Evolutionary conservation across 768 basidiomycete genomes (phyloP).

Genomic region (Macrolepiota albuminosa): DNA sequence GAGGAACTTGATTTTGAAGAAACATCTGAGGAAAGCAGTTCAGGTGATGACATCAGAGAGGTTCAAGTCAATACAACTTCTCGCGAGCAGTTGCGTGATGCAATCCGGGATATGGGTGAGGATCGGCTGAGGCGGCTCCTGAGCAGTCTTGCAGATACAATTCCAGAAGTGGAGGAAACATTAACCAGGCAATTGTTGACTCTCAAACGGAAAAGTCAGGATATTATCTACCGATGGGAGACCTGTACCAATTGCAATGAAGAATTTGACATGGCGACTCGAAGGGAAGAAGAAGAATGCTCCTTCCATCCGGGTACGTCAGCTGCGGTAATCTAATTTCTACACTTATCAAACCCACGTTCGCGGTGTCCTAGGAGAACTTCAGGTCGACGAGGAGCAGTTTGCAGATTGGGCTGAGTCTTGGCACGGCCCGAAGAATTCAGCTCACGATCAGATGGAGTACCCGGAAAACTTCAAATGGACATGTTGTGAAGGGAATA

Average conservation of each 20-base stretch:
- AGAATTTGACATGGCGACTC: conserved; percentile 38
- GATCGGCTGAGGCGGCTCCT: conserved; percentile 39
- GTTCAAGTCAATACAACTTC: conserved; percentile 34
- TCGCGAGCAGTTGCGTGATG: conserved; percentile 36
- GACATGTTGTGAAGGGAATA: conserved; percentile 44
- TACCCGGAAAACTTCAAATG: conserved; percentile 47
- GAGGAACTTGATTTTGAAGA: conserved; percentile 14
- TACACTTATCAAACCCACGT: not conserved
- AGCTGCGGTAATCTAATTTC: not conserved
- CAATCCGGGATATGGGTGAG: conserved; percentile 39
- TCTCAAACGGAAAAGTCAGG: conserved; percentile 27
- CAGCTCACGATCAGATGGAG: conserved; percentile 28
- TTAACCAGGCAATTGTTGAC: conserved; percentile 41
- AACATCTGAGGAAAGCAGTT: conserved; percentile 23
- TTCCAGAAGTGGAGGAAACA: conserved; percentile 37
- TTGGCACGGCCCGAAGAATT: conserved; percentile 43
- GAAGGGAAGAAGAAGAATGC: conserved; percentile 38
- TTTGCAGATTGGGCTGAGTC: conserved; percentile 46
- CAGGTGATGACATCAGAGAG: conserved; percentile 25
- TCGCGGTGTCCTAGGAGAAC: conserved; percentile 26
- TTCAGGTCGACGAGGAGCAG: conserved; percentile 33
- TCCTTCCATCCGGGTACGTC: conserved; percentile 47
- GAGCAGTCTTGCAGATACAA: conserved; percentile 30
- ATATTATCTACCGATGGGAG: conserved; percentile 40
- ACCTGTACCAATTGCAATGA: conserved; percentile 42